Conservation (phyloP, 768 basidiomycete genomes). For the Termitomyces titanicus region DNA sequence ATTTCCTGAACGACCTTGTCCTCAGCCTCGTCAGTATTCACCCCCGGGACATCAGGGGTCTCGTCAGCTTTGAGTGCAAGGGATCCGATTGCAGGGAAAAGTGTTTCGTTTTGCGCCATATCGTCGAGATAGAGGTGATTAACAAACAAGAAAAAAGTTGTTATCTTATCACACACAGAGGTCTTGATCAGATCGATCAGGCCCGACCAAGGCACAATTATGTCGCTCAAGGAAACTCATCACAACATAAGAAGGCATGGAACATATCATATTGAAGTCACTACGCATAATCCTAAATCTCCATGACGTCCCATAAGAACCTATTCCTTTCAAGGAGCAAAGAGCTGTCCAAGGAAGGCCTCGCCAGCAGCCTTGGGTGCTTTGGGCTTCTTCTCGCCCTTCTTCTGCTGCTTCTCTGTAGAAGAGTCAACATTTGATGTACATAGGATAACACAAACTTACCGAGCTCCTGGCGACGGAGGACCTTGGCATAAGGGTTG, state of each 20-base stretch:
- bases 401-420: conserved; percentile 70
- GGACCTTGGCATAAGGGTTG: conserved; percentile 97
- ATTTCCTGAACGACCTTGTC: conserved; percentile 77
- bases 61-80: conserved; percentile 13
- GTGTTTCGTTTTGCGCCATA: conserved; percentile 6
- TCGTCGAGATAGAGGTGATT: background rate
- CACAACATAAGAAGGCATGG: background rate
- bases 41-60: background rate
- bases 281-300: background rate
- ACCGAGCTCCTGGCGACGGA: conserved; percentile 88
- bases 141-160: background rate
- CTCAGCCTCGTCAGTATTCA: conserved; percentile 33
- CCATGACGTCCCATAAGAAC: background rate
- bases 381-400: conserved; percentile 60
- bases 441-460: conserved; percentile 29
- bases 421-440: conserved; percentile 7
- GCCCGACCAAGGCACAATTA: no score
- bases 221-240: no score
- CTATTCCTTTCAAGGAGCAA: conserved; percentile 63
- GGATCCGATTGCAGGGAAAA: conserved; percentile 13
- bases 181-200: background rate
- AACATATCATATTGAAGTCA: background rate
- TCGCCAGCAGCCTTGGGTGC: conserved; percentile 76
- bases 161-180: conserved; percentile 3
- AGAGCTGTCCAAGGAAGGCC: conserved; percentile 80